phyloP scores from a whole-genome alignment of 164 flowering plant genomes.

The Annona squamosa region DNA sequence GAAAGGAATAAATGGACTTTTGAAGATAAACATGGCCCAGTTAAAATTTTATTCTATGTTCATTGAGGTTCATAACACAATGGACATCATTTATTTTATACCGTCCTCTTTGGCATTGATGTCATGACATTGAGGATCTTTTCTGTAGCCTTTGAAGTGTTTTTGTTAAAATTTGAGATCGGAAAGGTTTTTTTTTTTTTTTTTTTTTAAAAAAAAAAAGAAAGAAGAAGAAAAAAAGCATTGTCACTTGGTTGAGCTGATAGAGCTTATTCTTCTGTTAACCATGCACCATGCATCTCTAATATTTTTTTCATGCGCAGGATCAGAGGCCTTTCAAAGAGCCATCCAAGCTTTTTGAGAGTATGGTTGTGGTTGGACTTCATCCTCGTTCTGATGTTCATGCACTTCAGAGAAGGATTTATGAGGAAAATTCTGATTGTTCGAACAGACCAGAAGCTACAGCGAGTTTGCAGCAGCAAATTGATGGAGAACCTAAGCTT shows the following conservation, averaged over 20 bases:
- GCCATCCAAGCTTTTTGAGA: conserved; percentile 88
- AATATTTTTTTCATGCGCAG: conserved; percentile 32
- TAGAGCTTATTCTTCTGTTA: neutral
- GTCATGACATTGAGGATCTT: too few species aligned
- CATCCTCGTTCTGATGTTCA: conserved; percentile 77
- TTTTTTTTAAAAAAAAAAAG: too few species aligned
- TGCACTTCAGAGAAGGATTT: conserved; percentile 53
- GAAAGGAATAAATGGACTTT: too few species aligned
- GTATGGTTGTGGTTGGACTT: conserved; percentile 97
- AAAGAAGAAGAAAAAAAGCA: neutral
- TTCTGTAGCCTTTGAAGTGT: too few species aligned
- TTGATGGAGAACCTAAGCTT: conserved; percentile 66
- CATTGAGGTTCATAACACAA: too few species aligned
- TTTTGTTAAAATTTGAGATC: neutral
- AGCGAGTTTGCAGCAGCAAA: conserved; percentile 44
- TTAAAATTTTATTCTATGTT: too few species aligned
- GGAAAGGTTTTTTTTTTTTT: too few species aligned
- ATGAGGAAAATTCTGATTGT: conserved; percentile 60
- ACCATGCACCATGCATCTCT: conserved; percentile 2
- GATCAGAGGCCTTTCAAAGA: conserved; percentile 72
- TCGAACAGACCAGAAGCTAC: conserved; percentile 55
- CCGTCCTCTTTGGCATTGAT: too few species aligned
- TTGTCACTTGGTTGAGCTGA: neutral
- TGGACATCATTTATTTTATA: too few species aligned
- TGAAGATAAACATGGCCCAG: too few species aligned